phyloP scores from a whole-genome alignment of 163 green algal genomes.

The Chloroidium sp. region DNA sequence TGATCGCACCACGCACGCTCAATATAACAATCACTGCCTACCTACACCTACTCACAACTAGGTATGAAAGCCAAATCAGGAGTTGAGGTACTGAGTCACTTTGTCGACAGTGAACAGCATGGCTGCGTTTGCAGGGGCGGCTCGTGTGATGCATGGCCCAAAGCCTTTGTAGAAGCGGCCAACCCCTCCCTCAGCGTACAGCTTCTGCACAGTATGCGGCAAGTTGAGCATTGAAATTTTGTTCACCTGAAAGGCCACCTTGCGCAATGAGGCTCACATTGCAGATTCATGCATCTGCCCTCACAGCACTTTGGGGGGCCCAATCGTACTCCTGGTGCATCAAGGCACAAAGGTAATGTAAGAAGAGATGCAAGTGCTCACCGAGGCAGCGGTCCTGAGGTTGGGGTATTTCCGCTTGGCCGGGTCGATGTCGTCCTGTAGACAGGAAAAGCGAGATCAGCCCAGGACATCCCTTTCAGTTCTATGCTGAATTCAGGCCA shows the following conservation, averaged over 20 bases:
- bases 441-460: too few species aligned
- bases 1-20: too few species aligned
- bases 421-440: conserved; percentile 60
- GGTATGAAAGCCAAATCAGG: neutral
- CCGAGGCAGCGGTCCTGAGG: neutral
- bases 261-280: neutral
- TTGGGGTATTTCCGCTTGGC: conserved; percentile 65
- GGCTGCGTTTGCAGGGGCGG: conserved; percentile 75
- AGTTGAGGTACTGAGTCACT: conserved; percentile 43
- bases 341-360: too few species aligned
- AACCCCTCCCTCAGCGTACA: conserved; percentile 73
- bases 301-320: too few species aligned
- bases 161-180: conserved; percentile 88
- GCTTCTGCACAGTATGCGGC: conserved; percentile 23
- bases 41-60: too few species aligned
- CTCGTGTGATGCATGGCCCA: conserved; percentile 80
- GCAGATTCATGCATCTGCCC: neutral
- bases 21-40: too few species aligned
- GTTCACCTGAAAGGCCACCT: neutral
- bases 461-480: too few species aligned
- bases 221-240: neutral
- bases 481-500: too few species aligned
- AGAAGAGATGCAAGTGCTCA: neutral
- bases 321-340: too few species aligned
- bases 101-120: conserved; percentile 92